Conservation (phyloP, 768 basidiomycete species). For the Asterophora parasitica region DNA sequence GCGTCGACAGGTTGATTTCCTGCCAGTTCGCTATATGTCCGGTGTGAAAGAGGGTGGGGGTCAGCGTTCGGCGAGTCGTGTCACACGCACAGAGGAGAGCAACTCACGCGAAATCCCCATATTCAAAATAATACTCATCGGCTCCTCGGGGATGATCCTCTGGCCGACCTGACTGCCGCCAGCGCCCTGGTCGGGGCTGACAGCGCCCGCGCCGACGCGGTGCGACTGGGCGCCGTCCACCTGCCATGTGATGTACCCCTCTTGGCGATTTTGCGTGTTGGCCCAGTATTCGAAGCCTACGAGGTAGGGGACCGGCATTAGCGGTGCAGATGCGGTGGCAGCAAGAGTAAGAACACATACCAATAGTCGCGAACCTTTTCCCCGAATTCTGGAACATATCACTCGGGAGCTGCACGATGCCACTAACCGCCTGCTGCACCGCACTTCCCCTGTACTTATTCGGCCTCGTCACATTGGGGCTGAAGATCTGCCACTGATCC, state of each 20-base stretch:
- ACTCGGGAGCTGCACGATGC: constrained; percentile 41
- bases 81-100: background rate
- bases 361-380: constrained; percentile 8
- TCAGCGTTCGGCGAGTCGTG: too few relatives aligned
- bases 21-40: constrained; percentile 73
- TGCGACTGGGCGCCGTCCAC: constrained; percentile 49
- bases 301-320: background rate
- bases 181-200: constrained; percentile 33
- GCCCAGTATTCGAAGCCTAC: constrained; percentile 74
- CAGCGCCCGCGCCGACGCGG: constrained; percentile 49
- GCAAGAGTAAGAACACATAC: background rate
- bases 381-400: constrained; percentile 16
- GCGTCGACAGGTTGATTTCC: constrained; percentile 42
- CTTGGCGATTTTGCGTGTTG: constrained; percentile 45
- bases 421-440: constrained; percentile 54
- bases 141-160: constrained; percentile 56
- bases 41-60: too few relatives aligned
- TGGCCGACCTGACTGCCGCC: constrained; percentile 49
- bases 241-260: constrained; percentile 76
- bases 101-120: constrained; percentile 54
- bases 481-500: constrained; percentile 30
- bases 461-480: constrained; percentile 27
- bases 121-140: constrained; percentile 57
- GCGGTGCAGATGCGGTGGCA: background rate
- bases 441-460: constrained; percentile 48